Evolutionary conservation across 208 protist species (phyloP).

Genomic region (Perkinsela sp.): DNA sequence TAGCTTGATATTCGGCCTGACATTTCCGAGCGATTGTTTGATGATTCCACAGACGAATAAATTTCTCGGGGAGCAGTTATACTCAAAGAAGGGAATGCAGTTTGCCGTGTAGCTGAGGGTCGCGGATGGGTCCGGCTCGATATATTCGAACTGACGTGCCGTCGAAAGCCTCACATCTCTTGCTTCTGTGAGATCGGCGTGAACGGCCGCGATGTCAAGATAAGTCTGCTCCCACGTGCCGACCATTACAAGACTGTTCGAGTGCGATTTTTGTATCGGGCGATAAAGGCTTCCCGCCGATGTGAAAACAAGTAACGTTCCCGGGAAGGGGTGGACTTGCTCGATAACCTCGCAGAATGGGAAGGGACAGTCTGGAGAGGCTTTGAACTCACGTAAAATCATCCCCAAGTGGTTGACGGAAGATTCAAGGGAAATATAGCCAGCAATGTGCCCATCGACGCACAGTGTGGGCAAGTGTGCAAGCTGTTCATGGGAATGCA

Average conservation of each 20-base stretch:
- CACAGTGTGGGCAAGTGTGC: not conserved
- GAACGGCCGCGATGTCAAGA: constrained; percentile 76
- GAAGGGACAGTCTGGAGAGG: not conserved
- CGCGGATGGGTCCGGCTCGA: constrained; percentile 73
- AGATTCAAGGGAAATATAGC: not conserved
- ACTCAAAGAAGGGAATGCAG: constrained; percentile 96
- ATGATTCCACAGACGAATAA: constrained; percentile 99
- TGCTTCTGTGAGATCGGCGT: constrained; percentile 49
- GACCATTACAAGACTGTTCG: constrained; percentile 56
- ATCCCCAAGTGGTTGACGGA: not conserved
- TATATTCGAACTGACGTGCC: constrained; percentile 42
- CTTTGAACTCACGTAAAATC: not conserved
- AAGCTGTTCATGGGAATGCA: not conserved
- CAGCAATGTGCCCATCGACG: not conserved
- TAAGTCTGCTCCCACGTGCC: constrained; percentile 91
- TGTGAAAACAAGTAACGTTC: constrained; percentile 66
- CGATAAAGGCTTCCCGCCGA: constrained; percentile 72
- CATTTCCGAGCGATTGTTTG: constrained; percentile 97
- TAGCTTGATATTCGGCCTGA: constrained; percentile 61
- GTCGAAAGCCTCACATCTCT: constrained; percentile 25
- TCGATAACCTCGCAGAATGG: constrained; percentile 17
- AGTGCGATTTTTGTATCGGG: constrained; percentile 48
- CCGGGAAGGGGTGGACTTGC: constrained; percentile 21
- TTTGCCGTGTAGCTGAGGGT: constrained; percentile 85
- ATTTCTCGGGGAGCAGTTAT: constrained; percentile 98